Evolutionary conservation across 768 basidiomycete genomes (phyloP).

Genomic region (Dacryopinax primogenitus): DNA sequence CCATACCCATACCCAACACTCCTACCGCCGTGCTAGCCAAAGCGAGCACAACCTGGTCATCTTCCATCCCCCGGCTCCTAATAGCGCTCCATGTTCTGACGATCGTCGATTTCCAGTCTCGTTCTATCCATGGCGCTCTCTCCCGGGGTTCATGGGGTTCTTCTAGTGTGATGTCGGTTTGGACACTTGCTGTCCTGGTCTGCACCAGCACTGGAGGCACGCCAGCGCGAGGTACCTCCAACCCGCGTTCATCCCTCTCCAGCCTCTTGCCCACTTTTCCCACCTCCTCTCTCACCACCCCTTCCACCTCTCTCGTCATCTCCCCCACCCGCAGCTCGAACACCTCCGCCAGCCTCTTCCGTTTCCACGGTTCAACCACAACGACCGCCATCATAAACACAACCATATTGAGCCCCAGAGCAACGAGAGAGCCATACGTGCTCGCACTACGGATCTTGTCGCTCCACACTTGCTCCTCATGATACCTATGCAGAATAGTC

Average conservation of each 20-base stretch:
- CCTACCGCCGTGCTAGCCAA: not conserved
- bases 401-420: constrained; percentile 71
- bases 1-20: not conserved
- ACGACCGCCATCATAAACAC: constrained; percentile 85
- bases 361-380: constrained; percentile 94
- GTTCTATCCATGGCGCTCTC: not conserved
- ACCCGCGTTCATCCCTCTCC: constrained; percentile 15
- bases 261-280: constrained; percentile 13
- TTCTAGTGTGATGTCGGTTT: not conserved
- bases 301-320: constrained; percentile 39
- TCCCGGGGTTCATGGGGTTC: not conserved
- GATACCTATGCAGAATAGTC: constrained; percentile 72
- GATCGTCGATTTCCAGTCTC: not conserved
- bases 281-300: constrained; percentile 18
- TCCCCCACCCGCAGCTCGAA: constrained; percentile 70
- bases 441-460: constrained; percentile 95
- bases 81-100: not conserved
- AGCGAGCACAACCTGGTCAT: not conserved
- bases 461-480: constrained; percentile 98
- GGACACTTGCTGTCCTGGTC: not conserved
- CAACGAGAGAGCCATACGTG: constrained; percentile 82
- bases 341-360: constrained; percentile 68
- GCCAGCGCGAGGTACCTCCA: constrained; percentile 17
- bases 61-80: not conserved
- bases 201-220: constrained; percentile 11